Conservation (phyloP, 2,329 filamentous ascomycete genomes). For the Diaporthe helianthi region DNA sequence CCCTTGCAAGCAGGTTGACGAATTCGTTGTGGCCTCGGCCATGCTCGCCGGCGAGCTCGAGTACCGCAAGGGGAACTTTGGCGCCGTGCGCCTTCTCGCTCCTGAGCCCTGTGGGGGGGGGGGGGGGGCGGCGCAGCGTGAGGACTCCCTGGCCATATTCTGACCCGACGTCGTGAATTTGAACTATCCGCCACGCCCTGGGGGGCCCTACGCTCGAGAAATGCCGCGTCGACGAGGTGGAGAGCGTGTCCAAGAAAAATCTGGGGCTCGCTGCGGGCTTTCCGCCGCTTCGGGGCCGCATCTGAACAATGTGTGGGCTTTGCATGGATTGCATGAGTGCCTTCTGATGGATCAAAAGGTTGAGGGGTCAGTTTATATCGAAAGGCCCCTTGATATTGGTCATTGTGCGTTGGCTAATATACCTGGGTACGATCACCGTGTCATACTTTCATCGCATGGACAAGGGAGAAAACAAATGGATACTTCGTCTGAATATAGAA, state of each 20-base stretch:
- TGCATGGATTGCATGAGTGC: constrained; percentile 1
- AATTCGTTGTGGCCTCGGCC: background rate
- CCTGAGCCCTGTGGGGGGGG: no score
- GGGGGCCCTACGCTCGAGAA: background rate
- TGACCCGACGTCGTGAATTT: background rate
- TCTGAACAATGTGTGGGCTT: background rate
- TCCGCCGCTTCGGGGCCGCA: background rate
- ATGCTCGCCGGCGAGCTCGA: constrained; percentile 1
- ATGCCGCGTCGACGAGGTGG: background rate
- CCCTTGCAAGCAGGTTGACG: background rate
- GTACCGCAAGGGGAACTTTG: background rate
- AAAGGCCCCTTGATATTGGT: background rate
- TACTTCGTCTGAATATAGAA: background rate
- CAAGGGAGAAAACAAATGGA: background rate
- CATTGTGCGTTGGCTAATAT: background rate
- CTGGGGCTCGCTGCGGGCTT: background rate
- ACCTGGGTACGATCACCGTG: background rate
- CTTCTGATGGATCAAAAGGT: background rate
- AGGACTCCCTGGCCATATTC: background rate
- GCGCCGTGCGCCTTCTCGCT: background rate
- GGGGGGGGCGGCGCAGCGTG: background rate
- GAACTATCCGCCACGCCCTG: background rate
- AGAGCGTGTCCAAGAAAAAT: background rate
- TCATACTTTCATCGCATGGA: background rate
- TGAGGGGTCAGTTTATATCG: background rate